Evolutionary conservation across 2,329 filamentous ascomycete species (phyloP).

Genomic region (Pseudofabraea citricarpa): DNA sequence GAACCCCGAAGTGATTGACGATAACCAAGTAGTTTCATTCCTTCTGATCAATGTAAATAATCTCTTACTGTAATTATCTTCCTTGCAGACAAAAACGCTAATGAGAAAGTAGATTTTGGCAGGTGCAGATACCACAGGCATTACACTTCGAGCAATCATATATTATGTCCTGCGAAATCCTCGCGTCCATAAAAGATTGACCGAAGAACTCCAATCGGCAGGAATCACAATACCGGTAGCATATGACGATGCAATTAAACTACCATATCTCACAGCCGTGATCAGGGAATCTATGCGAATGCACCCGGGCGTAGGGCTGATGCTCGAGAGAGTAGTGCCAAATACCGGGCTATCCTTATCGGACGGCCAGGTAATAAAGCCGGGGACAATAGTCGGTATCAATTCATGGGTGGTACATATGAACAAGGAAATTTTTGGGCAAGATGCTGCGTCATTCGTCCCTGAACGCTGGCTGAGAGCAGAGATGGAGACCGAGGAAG

Average conservation of each 20-base stretch:
- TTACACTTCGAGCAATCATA: conserved; percentile 37
- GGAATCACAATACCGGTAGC: conserved; percentile 18
- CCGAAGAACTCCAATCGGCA: conserved; percentile 33
- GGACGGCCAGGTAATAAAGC: conserved; percentile 30
- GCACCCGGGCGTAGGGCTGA: conserved; percentile 42
- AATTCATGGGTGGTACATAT: conserved; percentile 34
- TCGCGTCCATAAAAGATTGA: conserved; percentile 12
- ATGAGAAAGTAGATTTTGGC: conserved; percentile 11
- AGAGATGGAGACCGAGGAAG: conserved; percentile 28
- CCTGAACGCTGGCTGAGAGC: conserved; percentile 43
- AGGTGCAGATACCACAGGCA: conserved; percentile 39
- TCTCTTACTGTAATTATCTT: neutral
- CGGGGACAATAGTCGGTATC: conserved; percentile 35
- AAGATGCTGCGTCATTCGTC: conserved; percentile 37
- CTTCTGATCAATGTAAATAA: neutral
- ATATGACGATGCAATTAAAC: conserved; percentile 21
- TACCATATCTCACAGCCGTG: conserved; percentile 44
- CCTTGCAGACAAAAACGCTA: no score
- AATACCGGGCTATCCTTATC: conserved; percentile 31
- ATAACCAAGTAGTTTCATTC: neutral
- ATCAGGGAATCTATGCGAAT: conserved; percentile 45
- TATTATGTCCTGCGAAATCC: conserved; percentile 34
- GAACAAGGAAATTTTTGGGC: conserved; percentile 38
- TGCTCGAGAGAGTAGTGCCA: conserved; percentile 47
- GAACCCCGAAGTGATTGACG: neutral